These are phyloP conservation scores for Arthrobotrys sphaeroides DNA, from an alignment of 2,329 filamentous ascomycete genomes.

Conservation along the genomic window DNA sequence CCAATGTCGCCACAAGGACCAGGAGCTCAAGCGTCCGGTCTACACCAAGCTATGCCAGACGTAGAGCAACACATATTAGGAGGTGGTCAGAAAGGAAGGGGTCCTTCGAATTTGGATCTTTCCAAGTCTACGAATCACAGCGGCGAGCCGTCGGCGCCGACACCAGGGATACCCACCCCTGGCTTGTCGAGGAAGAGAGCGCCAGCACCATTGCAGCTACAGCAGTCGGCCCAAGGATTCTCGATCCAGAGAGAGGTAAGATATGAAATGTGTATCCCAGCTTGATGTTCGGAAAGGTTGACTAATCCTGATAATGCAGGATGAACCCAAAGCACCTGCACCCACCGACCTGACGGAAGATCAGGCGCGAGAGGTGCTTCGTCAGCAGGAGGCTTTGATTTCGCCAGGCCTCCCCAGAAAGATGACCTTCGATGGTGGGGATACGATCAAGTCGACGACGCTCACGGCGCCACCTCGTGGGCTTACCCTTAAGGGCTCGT, in stretches of 20 bases:
- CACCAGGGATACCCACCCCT: constrained; percentile 60
- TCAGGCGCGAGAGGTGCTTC: constrained; percentile 43
- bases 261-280: not conserved
- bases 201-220: constrained; percentile 55
- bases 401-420: constrained; percentile 47
- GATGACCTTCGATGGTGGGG: constrained; percentile 42
- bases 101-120: constrained; percentile 36
- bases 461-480: constrained; percentile 42
- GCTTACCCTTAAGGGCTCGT: constrained; percentile 30
- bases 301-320: constrained; percentile 2
- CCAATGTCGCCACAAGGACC: constrained; percentile 44
- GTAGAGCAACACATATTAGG: constrained; percentile 46
- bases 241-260: constrained; percentile 33
- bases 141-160: constrained; percentile 35
- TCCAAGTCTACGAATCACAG: constrained; percentile 22
- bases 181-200: constrained; percentile 59
- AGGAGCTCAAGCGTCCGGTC: not conserved
- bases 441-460: constrained; percentile 50
- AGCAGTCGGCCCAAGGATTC: constrained; percentile 41
- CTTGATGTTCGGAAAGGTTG: not conserved
- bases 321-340: constrained; percentile 24
- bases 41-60: constrained; percentile 49
- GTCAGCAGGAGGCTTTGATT: constrained; percentile 47
- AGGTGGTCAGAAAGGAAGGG: constrained; percentile 8
- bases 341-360: constrained; percentile 47